Evolutionary conservation across 331 rosid genomes (phyloP), one percentile per base, ranked within the genome.

Genomic region (Malus hybrid): DNA sequence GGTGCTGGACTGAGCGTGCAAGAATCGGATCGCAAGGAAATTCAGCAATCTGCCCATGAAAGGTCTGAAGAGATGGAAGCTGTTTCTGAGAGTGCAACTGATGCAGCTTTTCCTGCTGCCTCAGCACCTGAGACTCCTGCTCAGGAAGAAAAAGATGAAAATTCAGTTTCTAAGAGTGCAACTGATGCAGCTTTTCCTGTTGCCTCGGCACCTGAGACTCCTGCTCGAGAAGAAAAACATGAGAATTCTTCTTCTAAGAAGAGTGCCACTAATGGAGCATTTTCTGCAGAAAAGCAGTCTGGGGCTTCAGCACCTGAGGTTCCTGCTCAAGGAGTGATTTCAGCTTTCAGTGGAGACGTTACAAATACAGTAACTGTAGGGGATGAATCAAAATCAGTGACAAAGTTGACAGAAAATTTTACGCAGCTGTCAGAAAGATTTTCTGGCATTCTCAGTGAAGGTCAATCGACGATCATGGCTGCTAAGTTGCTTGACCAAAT

Each of bases 1-100:
- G 99, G 99, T 52, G 96, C 99, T 70, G 99, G 99, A 70, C 79
- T 95, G 93, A 95, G 99, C 73, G 50, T 89, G 65, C 87, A 76
- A 46, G 88, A 77, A 72, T 79, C 87, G 15, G 75, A 80, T 75
- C 27, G 69, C 77, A 83, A 89, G 81, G 88, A 88, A 67, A 84
- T 89, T 74, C 82, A 90, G 83, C 86, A 78, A 70, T 80, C 90
- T 52, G 89, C 93, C 81, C 54, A 81, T 74, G 87, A 69, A 72
- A 82, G 67, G 39, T 92, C 99, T 62, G 87, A 89, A 28, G 81
- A 85, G 78, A 92, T 95, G 93, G 93, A 95, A 81, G 82, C 88
- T 85, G 73, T 73, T 78, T 84, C 92, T 10, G 86, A 77, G 70
- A 74, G 70, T 79, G 78, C 80, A 61, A 84, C 79, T 50, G 78